Base-by-base conservation (phyloP, 768 basidiomycete species). In the Lactarius akahatsu region DNA sequence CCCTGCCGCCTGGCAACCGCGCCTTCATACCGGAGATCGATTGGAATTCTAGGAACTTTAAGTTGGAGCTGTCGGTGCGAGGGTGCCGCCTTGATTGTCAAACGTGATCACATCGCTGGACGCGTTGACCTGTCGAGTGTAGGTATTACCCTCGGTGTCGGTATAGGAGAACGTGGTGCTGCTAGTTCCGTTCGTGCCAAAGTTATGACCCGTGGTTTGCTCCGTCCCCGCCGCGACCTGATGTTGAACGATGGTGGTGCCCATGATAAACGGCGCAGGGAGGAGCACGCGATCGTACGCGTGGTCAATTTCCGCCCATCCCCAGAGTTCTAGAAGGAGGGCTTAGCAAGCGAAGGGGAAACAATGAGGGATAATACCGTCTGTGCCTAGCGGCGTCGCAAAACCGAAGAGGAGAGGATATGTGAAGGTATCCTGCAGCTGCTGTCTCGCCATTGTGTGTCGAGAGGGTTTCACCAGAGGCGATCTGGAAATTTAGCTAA, bases 141-240 rank as follows among this genome's bases (percentile, higher is more conserved):
- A 47, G n/a, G 45, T n/a, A 47, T 47, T 47, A 5, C 45, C 87
- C 7, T 76, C 75, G 55, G 71, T 70, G 73, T 92, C 89, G 16
- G 74, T 68, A 72, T 91, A 93, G 41, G 73, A 75, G 75, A 92
- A 87, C 1, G 80, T 82, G 73, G 91, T 91, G 76, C 82, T 84
- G 75, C 80, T 90, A 8, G 87, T 89, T 34, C 90, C 90, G 62
- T 90, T 90, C 0, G 43, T 58, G 8, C 86, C 89, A 8, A 75
- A 75, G 72, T 85, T 86, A 13, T 84, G 83, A 1, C 76, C 74
- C 40, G 79, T 72, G 1, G 77, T 73, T 1, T 77, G 70, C 13
- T 77, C 74, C 75, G 82, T 84, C 23, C 84, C 86, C 8, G 75
- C 86, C 85, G 50, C 81, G 40, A 81, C 74, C 73, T 92, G 91